Conservation (phyloP, 2,329 filamentous ascomycete species). For the Dendryphion nanum region DNA sequence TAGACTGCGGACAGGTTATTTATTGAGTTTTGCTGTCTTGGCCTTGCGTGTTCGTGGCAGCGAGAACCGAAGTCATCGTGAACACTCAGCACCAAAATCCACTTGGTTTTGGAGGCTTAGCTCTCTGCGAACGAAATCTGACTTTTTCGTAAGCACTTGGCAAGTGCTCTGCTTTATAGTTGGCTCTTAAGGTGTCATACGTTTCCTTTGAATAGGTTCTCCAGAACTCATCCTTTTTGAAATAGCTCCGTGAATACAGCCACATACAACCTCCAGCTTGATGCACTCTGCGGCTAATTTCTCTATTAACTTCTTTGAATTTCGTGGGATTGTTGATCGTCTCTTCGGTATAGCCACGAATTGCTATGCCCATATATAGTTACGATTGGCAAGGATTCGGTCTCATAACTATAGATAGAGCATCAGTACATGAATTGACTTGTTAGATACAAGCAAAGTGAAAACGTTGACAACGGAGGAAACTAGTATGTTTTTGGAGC, state of each 20-base stretch:
- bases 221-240: conserved; percentile 68
- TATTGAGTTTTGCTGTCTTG: too few species aligned
- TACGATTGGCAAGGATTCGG: neutral
- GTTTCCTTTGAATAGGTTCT: conserved; percentile 56
- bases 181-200: conserved; percentile 61
- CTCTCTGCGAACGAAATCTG: conserved; percentile 6
- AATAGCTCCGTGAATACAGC: conserved; percentile 85
- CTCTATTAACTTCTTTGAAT: conserved; percentile 12
- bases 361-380: conserved; percentile 1
- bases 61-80: neutral
- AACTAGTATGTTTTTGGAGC: too few species aligned
- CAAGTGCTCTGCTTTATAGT: conserved; percentile 62
- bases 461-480: too few species aligned
- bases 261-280: conserved; percentile 76
- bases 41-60: too few species aligned
- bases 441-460: too few species aligned
- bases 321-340: neutral
- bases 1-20: too few species aligned
- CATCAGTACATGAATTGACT: too few species aligned
- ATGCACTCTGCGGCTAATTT: conserved; percentile 65
- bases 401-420: neutral
- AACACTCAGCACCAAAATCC: neutral
- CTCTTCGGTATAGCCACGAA: neutral
- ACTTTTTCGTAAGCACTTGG: conserved; percentile 68
- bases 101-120: conserved; percentile 24